A percentile compares a stretch with the other conserved stretches of the same genome.
These are phyloP conservation scores for Cucurbita maxima DNA, from an alignment of 306 rosid genomes.

Conservation along the genomic window DNA sequence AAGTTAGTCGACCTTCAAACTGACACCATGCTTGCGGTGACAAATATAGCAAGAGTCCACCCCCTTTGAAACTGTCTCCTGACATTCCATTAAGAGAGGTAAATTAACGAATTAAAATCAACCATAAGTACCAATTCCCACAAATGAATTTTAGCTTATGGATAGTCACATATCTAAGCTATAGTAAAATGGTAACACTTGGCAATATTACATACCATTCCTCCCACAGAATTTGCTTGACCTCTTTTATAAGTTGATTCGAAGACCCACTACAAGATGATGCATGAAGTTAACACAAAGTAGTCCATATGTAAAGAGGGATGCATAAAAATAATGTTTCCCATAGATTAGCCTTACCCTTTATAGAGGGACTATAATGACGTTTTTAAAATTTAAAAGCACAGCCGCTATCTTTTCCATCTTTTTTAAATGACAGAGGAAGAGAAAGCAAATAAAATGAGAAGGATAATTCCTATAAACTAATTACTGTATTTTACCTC, in stretches of 20 bases:
- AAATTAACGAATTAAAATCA: background rate
- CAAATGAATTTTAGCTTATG: background rate
- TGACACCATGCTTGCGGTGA: conserved; percentile 58
- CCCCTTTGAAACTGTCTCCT: conserved; percentile 55
- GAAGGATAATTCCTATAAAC: background rate
- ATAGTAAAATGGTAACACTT: background rate
- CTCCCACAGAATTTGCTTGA: conserved; percentile 57
- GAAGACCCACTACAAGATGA: conserved; percentile 62
- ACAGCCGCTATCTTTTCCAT: background rate
- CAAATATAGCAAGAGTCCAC: conserved; percentile 57
- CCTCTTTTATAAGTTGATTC: conserved; percentile 83
- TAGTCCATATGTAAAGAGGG: background rate
- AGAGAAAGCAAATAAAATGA: background rate
- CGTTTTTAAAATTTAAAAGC: background rate
- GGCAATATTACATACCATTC: conserved; percentile 52
- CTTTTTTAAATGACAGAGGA: background rate
- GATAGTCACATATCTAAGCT: background rate
- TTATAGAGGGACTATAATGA: background rate
- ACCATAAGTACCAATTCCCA: background rate
- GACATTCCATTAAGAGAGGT: conserved; percentile 17
- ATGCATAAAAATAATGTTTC: background rate
- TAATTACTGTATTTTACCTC: conserved; percentile 37
- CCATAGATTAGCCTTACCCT: background rate
- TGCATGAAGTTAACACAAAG: background rate
- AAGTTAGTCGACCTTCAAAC: conserved; percentile 49